These are phyloP conservation scores for Coniella lustricola DNA, from an alignment of 2,329 filamentous ascomycete genomes.

Conservation along the genomic window DNA sequence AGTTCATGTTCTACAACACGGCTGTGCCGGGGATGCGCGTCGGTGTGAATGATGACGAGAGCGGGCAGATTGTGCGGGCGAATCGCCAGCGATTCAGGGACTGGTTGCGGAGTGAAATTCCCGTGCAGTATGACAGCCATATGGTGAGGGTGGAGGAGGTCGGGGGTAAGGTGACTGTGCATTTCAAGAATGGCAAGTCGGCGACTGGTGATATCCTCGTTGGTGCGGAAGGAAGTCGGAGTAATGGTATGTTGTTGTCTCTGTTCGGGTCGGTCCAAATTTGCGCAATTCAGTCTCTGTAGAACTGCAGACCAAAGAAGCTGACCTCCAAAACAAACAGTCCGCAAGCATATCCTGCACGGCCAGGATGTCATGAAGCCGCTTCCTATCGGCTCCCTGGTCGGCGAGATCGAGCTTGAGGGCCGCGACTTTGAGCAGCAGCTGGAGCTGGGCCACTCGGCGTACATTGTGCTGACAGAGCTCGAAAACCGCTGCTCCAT, in stretches of 20 bases:
- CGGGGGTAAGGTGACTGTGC: conserved; percentile 28
- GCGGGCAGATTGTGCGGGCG: conserved; percentile 25
- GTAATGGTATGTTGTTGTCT: conserved; percentile 15
- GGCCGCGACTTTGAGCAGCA: conserved; percentile 24
- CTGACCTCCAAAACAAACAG: conserved; percentile 9
- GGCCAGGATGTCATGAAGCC: conserved; percentile 22
- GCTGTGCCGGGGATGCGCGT: conserved; percentile 10
- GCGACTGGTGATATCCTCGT: conserved; percentile 38
- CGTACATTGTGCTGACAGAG: conserved; percentile 18
- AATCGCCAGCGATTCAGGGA: conserved; percentile 24
- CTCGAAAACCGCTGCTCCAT: conserved; percentile 1
- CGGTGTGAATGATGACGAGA: conserved; percentile 22
- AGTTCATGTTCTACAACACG: conserved; percentile 17
- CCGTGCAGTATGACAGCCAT: conserved; percentile 33
- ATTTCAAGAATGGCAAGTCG: conserved; percentile 36
- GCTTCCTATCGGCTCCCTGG: conserved; percentile 22
- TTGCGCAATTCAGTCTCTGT: no score
- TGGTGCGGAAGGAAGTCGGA: conserved; percentile 39
- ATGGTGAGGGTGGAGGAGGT: conserved; percentile 28
- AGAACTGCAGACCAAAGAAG: no score
- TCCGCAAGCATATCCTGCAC: conserved; percentile 26
- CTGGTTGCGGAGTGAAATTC: conserved; percentile 22
- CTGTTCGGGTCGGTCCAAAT: no score
- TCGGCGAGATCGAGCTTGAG: conserved; percentile 22
- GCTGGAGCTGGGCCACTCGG: conserved; percentile 26